Evolutionary conservation across 805 yeast species (phyloP).

Genomic region (Wickerhamomyces canadensis): DNA sequence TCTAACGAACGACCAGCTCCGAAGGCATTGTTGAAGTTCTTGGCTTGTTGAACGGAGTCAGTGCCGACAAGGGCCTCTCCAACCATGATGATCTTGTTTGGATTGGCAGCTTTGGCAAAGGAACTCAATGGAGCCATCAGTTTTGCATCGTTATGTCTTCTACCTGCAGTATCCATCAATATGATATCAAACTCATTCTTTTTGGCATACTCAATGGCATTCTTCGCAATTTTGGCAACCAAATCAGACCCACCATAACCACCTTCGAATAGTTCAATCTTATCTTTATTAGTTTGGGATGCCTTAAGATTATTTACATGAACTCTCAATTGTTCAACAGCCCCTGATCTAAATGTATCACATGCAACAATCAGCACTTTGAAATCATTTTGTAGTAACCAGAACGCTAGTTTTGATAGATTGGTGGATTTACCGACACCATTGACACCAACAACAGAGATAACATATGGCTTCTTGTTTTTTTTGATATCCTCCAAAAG

Average conservation of each 20-base stretch:
- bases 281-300: conserved; percentile 46
- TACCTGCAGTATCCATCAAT: conserved; percentile 94
- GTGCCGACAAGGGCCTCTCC: conserved; percentile 98
- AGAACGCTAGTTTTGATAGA: conserved; percentile 87
- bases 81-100: conserved; percentile 96
- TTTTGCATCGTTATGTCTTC: conserved; percentile 92
- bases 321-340: conserved; percentile 94
- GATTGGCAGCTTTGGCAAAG: conserved; percentile 92
- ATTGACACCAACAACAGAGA: conserved; percentile 95
- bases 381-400: conserved; percentile 88
- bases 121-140: conserved; percentile 94
- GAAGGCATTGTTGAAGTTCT: conserved; percentile 87
- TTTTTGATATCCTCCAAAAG: conserved; percentile 64
- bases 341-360: conserved; percentile 97
- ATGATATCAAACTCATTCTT: conserved; percentile 75
- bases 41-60: conserved; percentile 93
- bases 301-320: conserved; percentile 82
- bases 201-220: conserved; percentile 78
- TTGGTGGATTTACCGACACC: conserved; percentile 98
- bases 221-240: conserved; percentile 88
- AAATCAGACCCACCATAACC: conserved; percentile 96
- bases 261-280: conserved; percentile 73
- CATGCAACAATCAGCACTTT: conserved; percentile 91
- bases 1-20: conserved; percentile 78
- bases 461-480: conserved; percentile 69